Percentiles rank a stretch among this genome's conserved stretches.
Evolutionary conservation across 305 asterid genomes (phyloP).

Genomic region (Fraxinus paxiana): DNA sequence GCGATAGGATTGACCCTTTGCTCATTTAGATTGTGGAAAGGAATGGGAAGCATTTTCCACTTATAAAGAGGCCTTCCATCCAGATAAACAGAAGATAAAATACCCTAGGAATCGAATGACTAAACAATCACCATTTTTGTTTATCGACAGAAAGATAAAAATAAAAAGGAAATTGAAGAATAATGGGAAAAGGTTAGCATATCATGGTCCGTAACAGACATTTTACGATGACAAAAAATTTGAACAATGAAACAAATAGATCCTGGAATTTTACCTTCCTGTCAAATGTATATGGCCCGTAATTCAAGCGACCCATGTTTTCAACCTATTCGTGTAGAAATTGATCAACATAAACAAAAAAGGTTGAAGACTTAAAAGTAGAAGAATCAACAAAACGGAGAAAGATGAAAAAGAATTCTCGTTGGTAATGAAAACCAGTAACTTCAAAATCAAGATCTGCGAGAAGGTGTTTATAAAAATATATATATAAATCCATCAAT

Average conservation of each 20-base stretch:
- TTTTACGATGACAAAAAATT: background rate
- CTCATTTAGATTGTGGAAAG: slow-evolving; percentile 56
- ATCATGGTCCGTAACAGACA: background rate
- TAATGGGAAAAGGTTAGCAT: background rate
- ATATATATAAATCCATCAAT: background rate
- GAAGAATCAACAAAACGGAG: background rate
- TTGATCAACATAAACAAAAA: background rate
- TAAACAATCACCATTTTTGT: slow-evolving; percentile 1
- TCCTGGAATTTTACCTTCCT: slow-evolving; percentile 54
- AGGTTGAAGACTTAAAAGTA: background rate
- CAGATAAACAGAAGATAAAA: slow-evolving; percentile 69
- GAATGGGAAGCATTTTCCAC: slow-evolving; percentile 74
- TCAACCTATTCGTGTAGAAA: slow-evolving; percentile 57
- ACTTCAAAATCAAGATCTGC: background rate
- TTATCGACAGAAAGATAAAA: background rate
- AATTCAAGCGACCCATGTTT: slow-evolving; percentile 93
- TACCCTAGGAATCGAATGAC: slow-evolving; percentile 58
- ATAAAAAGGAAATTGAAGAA: background rate
- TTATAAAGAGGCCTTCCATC: slow-evolving; percentile 52
- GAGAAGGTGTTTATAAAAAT: background rate
- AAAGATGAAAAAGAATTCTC: background rate
- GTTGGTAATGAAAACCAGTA: background rate
- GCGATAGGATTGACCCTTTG: slow-evolving; percentile 35
- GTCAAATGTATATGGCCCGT: slow-evolving; percentile 70
- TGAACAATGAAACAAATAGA: slow-evolving; percentile 9